Evolutionary conservation across 2,329 filamentous ascomycete genomes (phyloP).

Genomic region (Pestalotiopsis sp.): DNA sequence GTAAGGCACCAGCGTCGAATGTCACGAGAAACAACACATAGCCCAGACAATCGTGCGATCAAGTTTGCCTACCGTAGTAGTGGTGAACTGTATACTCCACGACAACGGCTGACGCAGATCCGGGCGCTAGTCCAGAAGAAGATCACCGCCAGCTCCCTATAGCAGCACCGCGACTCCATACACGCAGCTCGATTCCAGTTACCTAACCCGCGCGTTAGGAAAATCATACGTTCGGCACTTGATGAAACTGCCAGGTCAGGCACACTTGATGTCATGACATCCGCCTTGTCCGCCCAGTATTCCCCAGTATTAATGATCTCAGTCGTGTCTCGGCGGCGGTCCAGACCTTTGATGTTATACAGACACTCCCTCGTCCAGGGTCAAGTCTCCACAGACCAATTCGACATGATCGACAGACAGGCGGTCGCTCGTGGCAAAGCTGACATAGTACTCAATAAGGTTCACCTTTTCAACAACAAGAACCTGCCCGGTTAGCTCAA

Average conservation of each 20-base stretch:
- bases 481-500: conserved; percentile 60
- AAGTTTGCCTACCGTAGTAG: not conserved
- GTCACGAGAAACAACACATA: not conserved
- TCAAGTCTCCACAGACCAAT: not conserved
- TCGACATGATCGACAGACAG: not conserved
- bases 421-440: not conserved
- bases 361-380: not conserved
- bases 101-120: not conserved
- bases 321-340: not conserved
- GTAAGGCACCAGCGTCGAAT: not conserved
- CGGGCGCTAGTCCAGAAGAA: not conserved
- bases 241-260: not conserved
- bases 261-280: not conserved
- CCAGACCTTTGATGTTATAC: not conserved
- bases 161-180: not conserved
- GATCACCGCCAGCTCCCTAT: not conserved
- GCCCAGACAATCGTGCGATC: not conserved
- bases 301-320: not conserved
- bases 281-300: not conserved
- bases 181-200: not conserved
- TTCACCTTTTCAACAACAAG: not conserved
- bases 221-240: not conserved
- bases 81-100: not conserved
- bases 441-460: not conserved
- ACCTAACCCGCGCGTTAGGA: not conserved